These are phyloP conservation scores for Solanum clarkiae DNA, from an alignment of 257 asterid genomes.

Conservation along the genomic window DNA sequence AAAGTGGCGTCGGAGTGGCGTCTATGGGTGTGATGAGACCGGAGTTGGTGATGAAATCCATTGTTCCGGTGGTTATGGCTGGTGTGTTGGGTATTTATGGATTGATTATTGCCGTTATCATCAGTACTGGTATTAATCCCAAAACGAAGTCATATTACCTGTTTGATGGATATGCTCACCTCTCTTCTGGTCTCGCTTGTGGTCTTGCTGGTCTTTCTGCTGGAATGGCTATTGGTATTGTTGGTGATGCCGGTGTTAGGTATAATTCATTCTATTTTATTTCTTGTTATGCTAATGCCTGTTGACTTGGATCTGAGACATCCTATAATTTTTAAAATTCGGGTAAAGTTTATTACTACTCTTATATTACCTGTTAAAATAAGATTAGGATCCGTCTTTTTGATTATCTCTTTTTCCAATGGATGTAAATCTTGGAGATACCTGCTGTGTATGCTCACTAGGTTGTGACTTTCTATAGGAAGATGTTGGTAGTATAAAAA, in stretches of 20 bases:
- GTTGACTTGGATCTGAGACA: not conserved
- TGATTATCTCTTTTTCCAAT: not conserved
- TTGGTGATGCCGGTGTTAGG: conserved; percentile 15
- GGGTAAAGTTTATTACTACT: not conserved
- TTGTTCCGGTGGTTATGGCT: conserved; percentile 13
- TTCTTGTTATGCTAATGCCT: not conserved
- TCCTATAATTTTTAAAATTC: not conserved
- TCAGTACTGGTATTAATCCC: conserved; percentile 14
- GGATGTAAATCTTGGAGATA: not conserved
- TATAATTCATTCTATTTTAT: not conserved
- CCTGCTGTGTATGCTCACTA: not conserved
- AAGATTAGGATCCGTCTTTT: not conserved
- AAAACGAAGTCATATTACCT: conserved; percentile 7
- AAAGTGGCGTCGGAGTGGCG: conserved; percentile 14
- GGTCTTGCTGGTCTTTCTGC: conserved; percentile 15
- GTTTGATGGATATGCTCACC: conserved; percentile 12
- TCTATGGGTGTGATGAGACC: conserved; percentile 17
- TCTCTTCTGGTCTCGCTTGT: conserved; percentile 12
- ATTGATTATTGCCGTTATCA: conserved; percentile 9
- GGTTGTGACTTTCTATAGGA: not conserved
- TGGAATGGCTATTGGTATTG: conserved; percentile 13
- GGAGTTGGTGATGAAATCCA: conserved; percentile 11
- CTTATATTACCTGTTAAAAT: not conserved
- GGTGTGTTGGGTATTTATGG: conserved; percentile 14
- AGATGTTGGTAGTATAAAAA: not conserved